A percentile compares a stretch with the other conserved stretches of the same genome.
Evolutionary conservation across 257 asterid genomes (phyloP).

Genomic region (Euphrasia confusa): DNA sequence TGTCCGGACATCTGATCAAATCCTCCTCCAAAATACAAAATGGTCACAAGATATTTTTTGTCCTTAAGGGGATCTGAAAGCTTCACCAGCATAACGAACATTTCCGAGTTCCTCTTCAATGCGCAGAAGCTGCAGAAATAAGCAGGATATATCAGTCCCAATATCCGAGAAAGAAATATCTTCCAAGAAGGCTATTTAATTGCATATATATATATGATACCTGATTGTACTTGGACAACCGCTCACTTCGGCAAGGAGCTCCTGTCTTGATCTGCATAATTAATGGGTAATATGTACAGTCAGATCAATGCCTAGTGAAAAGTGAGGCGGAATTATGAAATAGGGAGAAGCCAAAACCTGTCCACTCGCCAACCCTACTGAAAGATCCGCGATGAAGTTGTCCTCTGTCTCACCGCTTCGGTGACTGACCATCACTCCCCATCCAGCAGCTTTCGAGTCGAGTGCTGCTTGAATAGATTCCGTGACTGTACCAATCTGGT

Average conservation of each 20-base stretch:
- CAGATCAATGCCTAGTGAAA: neutral
- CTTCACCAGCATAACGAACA: slow-evolving; percentile 95
- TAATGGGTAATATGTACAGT: slow-evolving; percentile 8
- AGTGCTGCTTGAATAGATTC: slow-evolving; percentile 97
- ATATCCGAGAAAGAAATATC: neutral
- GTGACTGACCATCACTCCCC: slow-evolving; percentile 99
- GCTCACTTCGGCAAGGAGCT: slow-evolving; percentile 98
- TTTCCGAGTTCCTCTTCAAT: slow-evolving; percentile 92
- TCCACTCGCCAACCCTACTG: slow-evolving; percentile 97
- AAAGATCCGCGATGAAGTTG: slow-evolving; percentile 92
- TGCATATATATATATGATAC: slow-evolving; percentile 27
- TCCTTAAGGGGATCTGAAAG: slow-evolving; percentile 71
- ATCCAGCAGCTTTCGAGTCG: slow-evolving; percentile 97
- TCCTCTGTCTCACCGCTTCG: slow-evolving; percentile 99
- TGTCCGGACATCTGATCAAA: slow-evolving; percentile 12
- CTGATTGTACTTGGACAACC: slow-evolving; percentile 96
- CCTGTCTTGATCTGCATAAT: slow-evolving; percentile 85
- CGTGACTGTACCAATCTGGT: slow-evolving; percentile 96
- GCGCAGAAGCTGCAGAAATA: slow-evolving; percentile 79
- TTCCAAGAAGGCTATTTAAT: neutral
- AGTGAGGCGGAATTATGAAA: neutral
- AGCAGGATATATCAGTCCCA: neutral
- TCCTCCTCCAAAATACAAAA: neutral
- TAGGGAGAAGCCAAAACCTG: slow-evolving; percentile 48
- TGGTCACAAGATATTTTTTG: slow-evolving; percentile 11